Evolutionary conservation across 495 filamentous ascomycete genomes (phyloP).

Genomic region (Chaetomium cochliodes): DNA sequence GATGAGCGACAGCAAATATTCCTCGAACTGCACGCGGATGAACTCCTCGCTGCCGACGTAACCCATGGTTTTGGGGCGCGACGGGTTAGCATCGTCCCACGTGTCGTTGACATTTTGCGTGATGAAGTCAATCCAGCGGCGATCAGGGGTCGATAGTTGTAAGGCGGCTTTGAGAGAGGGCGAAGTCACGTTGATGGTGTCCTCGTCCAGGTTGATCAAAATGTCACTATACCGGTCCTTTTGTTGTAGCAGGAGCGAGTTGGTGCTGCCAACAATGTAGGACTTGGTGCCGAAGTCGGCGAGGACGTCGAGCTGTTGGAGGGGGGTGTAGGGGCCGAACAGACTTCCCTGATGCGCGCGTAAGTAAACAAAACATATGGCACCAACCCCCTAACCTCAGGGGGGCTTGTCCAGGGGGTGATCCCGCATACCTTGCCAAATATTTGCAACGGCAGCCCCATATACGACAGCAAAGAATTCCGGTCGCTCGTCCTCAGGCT

Average conservation of each 20-base stretch:
- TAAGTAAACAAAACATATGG: neutral
- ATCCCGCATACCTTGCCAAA: constrained; percentile 73
- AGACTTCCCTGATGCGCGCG: constrained; percentile 67
- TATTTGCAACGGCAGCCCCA: constrained; percentile 91
- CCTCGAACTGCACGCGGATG: constrained; percentile 95
- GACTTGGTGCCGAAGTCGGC: constrained; percentile 95
- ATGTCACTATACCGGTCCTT: constrained; percentile 98
- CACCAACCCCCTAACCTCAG: no score
- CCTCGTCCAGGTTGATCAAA: constrained; percentile 92
- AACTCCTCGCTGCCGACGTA: constrained; percentile 98
- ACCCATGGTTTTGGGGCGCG: constrained; percentile 85
- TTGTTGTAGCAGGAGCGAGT: constrained; percentile 88
- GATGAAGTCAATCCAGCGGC: constrained; percentile 94
- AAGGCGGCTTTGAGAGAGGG: constrained; percentile 73
- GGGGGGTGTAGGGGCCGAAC: constrained; percentile 93
- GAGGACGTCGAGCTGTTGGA: constrained; percentile 92
- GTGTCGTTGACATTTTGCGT: constrained; percentile 92
- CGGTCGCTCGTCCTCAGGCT: constrained; percentile 90
- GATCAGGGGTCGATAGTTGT: constrained; percentile 78
- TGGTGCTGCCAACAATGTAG: constrained; percentile 95
- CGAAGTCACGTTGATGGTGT: constrained; percentile 78
- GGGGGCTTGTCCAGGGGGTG: neutral
- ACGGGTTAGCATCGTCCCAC: constrained; percentile 90
- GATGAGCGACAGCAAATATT: constrained; percentile 87
- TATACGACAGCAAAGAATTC: constrained; percentile 83